Percentiles rank a stretch among this genome's conserved stretches.
Conservation (phyloP, 106 monocot genomes). For the Agapanthus africanus region DNA sequence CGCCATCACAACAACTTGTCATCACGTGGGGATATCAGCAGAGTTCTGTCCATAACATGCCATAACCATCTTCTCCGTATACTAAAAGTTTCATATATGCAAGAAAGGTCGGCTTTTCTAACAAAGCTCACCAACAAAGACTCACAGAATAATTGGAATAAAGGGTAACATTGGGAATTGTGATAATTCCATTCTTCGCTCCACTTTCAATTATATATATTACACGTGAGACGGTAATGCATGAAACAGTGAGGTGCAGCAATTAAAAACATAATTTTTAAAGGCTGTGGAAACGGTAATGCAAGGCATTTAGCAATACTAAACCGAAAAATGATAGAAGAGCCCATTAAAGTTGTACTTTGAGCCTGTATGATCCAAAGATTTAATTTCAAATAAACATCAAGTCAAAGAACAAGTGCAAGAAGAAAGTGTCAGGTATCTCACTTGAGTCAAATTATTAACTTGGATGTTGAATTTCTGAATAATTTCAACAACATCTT, state of each 20-base stretch:
- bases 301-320: neutral
- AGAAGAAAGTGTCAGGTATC: neutral
- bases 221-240: neutral
- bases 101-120: no score
- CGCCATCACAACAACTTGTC: no score
- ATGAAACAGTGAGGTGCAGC: neutral
- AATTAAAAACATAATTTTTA: neutral
- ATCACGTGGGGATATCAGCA: no score
- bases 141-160: no score
- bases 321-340: neutral
- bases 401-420: neutral
- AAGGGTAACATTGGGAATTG: no score
- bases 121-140: no score
- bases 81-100: no score
- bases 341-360: neutral
- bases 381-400: neutral
- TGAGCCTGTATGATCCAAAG: neutral
- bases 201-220: neutral
- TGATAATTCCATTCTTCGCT: no score
- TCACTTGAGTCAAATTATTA: slow-evolving; percentile 92
- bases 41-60: no score
- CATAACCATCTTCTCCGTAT: no score
- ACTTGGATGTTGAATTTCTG: slow-evolving; percentile 97
- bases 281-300: no score
- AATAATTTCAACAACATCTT: slow-evolving; percentile 71